Base-by-base conservation (phyloP, 306 rosid genomes). In the Gastrolobium bilobum region DNA sequence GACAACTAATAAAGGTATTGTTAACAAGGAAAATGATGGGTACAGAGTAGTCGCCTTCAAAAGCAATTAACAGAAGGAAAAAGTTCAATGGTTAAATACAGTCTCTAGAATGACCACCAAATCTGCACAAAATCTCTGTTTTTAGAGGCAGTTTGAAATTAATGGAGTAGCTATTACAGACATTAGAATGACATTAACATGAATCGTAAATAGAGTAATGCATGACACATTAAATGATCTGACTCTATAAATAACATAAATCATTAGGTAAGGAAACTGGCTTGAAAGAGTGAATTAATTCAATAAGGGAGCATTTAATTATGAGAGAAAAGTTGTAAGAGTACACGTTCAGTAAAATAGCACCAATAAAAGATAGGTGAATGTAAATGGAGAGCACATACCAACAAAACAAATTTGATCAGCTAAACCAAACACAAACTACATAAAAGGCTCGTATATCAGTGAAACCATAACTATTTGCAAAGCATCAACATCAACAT, bases 391-490 rank as follows among this genome's bases (percentile, higher is more conserved):
- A 20, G 11, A 56, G 61, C 34, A 20, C 11, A 13, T 9, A 33
- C n/a, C 26, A 50, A 63, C 71, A 4, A 37, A 66, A 40, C 53
- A 66, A 10, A 29, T 30, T 73, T 54, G 54, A 66, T 43, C 69
- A 26, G 47, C 57, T 34, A 51, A 11, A 33, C 53, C 37, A 30
- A 48, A 46, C 38, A 72, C 56, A 64, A 53, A 80, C 61, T 71
- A 54, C 69, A 65, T 9, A 20, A 75, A 38, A 58, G 51, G 51
- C 69, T 64, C 20, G 40, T 9, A 73, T 46, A 58, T 5, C 58
- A 69, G 50, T 61, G 54, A 68, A 43, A 35, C 68, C 54, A 62
- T 52, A 44, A 37, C 29, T 47, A n/a, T n/a, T n/a, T n/a, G n/a
- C n/a, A n/a, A n/a, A n/a, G n/a, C n/a, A n/a, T n/a, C n/a, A n/a